Base-by-base conservation (phyloP, 805 yeast genomes). In the Candida tibetensis region DNA sequence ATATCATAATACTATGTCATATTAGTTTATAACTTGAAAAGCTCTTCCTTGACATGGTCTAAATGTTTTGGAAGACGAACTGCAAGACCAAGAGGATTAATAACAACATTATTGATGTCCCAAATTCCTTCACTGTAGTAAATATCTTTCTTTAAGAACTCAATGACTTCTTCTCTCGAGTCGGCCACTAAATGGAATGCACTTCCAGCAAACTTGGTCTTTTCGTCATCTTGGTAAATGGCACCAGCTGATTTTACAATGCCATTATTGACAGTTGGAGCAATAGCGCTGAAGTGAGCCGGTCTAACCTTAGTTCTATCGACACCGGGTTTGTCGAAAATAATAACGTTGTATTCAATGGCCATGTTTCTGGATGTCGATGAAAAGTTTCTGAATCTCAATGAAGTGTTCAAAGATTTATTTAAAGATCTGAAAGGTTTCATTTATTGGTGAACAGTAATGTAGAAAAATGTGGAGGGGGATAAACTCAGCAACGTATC, bases 111-210 rank as follows among this genome's bases (percentile, higher is more conserved):
- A 27, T 77, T 77, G 43, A 84, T 55, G 56, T 86, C 95, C 95
- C 95, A 86, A 42, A 86, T 73, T 2, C 88, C 90, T 25, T 70
- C 68, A 48, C 68, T 70, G 48, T 75, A 74, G 58, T 80, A 86
- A 25, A 79, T 57, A 55, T 86, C 95, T 34, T 64, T 51, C 52
- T 79, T 75, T 57, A 86, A 71, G 39, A 82, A 64, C 29, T 79
- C 85, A 31, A 82, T 45, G 8, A 82, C 80, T 46, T 83, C 83
- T 45, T 82, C 82, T 51, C 71, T 77, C 34, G 79, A 66, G 36
- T 79, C 79, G 25, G 91, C 91, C 42, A 69, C 65, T 34, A 85
- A 48, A 43, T 79, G 83, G 52, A 77, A 69, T 17, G 79, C 67
- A 29, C 88, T 80, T 4, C 95, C 95, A 4, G 82, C 85, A 57